phyloP scores from a whole-genome alignment of 148 eudicot genomes.

The Amaranthus cruentus region DNA sequence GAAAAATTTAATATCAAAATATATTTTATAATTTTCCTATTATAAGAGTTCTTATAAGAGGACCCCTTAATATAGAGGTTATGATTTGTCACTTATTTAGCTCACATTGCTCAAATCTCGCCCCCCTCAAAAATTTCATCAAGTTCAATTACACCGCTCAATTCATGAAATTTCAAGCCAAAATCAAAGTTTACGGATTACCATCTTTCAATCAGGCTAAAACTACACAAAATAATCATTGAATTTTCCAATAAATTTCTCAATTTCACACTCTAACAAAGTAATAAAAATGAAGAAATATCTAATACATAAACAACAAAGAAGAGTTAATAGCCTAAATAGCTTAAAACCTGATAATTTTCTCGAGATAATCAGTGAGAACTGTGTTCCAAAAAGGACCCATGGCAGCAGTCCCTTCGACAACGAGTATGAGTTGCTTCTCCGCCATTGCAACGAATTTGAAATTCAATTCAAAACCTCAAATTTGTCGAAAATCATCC shows the following conservation, averaged over 20 bases:
- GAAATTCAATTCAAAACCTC: neutral
- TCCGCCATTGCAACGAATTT: constrained; percentile 25
- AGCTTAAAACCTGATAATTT: constrained; percentile 26
- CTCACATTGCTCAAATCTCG: too few relatives aligned
- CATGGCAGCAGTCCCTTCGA: constrained; percentile 35
- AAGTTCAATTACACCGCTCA: neutral
- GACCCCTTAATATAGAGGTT: too few relatives aligned
- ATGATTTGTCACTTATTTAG: too few relatives aligned
- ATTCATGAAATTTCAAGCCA: neutral
- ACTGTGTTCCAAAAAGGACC: constrained; percentile 31
- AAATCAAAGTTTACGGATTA: neutral
- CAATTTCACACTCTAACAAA: neutral
- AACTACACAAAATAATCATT: neutral
- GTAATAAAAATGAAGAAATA: neutral
- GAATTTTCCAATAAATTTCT: neutral
- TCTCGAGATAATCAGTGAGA: constrained; percentile 30
- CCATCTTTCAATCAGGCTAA: neutral
- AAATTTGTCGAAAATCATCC: neutral
- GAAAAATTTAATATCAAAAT: too few relatives aligned
- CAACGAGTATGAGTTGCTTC: constrained; percentile 29
- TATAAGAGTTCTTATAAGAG: too few relatives aligned
- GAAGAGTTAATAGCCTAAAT: neutral
- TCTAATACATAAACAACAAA: neutral
- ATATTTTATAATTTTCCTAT: too few relatives aligned
- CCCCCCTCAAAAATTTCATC: too few relatives aligned